A percentile compares a stretch with the other conserved stretches of the same genome.
Conservation (phyloP, 169 alveolate species). For the Plasmodium malariae region DNA sequence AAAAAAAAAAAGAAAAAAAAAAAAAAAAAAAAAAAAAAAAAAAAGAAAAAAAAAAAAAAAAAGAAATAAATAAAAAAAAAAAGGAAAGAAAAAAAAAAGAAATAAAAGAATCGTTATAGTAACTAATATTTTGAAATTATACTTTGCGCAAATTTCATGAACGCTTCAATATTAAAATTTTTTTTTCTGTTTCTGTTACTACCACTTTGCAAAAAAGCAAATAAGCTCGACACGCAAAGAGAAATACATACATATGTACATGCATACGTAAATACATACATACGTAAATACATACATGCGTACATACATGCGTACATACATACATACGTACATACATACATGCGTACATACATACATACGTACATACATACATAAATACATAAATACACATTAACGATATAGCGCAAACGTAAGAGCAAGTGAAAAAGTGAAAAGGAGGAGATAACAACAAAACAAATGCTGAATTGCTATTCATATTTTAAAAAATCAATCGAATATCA, state of each 20-base stretch:
- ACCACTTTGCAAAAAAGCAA: no score
- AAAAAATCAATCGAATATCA: background rate
- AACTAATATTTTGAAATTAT: no score
- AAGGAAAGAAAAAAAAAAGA: no score
- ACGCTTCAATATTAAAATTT: no score
- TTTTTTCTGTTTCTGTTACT: no score
- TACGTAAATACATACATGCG: background rate
- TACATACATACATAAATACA: no score
- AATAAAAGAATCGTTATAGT: no score
- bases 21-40: background rate
- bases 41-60: background rate
- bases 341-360: background rate
- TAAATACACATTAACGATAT: background rate
- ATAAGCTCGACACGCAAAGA: no score
- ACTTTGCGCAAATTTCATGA: no score
- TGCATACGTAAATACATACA: background rate
- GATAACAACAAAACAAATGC: background rate
- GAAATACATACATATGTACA: no score
- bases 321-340: background rate
- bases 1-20: background rate
- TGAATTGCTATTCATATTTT: background rate
- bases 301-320: constrained; percentile 12
- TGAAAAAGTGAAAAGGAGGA: background rate
- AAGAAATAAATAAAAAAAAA: background rate
- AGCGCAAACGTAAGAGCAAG: background rate